Evolutionary conservation across 2,329 filamentous ascomycete genomes (phyloP), one percentile per base, ranked within the genome.

Genomic region (Diplodia seriata): DNA sequence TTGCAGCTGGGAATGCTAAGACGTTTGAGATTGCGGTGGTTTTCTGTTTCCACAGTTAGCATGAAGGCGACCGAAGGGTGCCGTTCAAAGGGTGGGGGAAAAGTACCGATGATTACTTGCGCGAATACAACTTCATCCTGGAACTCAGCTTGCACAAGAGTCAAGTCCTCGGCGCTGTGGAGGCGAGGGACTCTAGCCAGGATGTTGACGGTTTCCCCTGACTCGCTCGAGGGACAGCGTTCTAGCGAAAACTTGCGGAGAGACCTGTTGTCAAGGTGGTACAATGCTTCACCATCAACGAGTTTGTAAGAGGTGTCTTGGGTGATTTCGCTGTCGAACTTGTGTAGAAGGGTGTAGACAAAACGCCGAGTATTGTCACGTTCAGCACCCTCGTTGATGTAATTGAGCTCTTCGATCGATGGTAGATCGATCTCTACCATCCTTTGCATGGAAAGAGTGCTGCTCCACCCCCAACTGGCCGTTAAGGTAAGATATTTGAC

Each of bases 1-100:
- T 50, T 50, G 20, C 56, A 61, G n/a, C 66, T 47, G 11, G 66
- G 56, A 11, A 67, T 57, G 55, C 33, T 61, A 47, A 67, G 66
- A 18, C 47, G 55, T 26, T 5, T 61, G 29, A 67, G 55, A 12
- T 67, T 20, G 7, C 15, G 40, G 47, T 54, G 54, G 11, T 56
- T 36, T 14, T 59, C 64, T 66, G 40, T 38, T 36, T 38, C 4
- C n/a, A 18, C 12, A 6, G n/a, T 51, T 23, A 51, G 31, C 18
- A 1, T n/a, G 7, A 14, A 2, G 4, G 26, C n/a, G n/a, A 57
- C 6, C 6, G 18, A 36, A 12, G 7, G 23, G 51, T 4, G 15
- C 3, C 15, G 11, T 33, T 4, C 9, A 4, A 8, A 12, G 3
- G 36, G 33, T 2, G 14, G 1, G 15, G 9, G 4, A 4, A 20